Percentiles rank a stretch among this genome's conserved stretches.
phyloP scores from a whole-genome alignment of 2,329 filamentous ascomycete species.

The Chrysosporium keratinophilum region DNA sequence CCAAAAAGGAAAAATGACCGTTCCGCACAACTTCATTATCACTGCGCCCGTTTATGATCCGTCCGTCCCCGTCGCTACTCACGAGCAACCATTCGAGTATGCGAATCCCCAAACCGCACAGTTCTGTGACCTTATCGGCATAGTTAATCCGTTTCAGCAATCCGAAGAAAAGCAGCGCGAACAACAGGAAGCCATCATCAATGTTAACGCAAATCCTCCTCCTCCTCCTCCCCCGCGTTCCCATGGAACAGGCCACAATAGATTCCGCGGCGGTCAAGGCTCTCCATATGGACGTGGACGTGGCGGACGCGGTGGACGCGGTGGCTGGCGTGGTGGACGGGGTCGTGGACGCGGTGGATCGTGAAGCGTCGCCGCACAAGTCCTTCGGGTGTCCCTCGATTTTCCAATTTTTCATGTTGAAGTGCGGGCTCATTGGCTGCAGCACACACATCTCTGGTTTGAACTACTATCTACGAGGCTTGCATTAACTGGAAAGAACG shows the following conservation, averaged over 20 bases:
- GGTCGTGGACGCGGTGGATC: background rate
- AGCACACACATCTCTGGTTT: background rate
- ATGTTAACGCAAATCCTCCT: constrained; percentile 19
- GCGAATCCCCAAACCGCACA: constrained; percentile 74
- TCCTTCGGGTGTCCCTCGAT: background rate
- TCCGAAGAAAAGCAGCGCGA: constrained; percentile 58
- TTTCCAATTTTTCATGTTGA: background rate
- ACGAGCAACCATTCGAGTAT: constrained; percentile 64
- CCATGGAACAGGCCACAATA: constrained; percentile 18
- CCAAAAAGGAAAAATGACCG: constrained; percentile 47
- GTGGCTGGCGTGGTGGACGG: constrained; percentile 7
- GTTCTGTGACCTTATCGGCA: constrained; percentile 68
- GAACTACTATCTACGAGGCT: background rate
- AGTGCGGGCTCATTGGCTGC: background rate
- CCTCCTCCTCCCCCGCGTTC: constrained; percentile 8
- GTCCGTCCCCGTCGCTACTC: constrained; percentile 46
- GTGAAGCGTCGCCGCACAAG: background rate
- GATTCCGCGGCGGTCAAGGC: constrained; percentile 13
- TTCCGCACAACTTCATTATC: constrained; percentile 67
- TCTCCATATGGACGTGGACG: constrained; percentile 5
- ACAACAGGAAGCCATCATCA: constrained; percentile 18
- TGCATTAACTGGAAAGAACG: background rate
- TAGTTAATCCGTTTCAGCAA: constrained; percentile 66
- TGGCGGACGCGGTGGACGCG: constrained; percentile 12
- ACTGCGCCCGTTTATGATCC: constrained; percentile 64